Conservation (phyloP, 805 yeast genomes). For the Spathaspora sp. region DNA sequence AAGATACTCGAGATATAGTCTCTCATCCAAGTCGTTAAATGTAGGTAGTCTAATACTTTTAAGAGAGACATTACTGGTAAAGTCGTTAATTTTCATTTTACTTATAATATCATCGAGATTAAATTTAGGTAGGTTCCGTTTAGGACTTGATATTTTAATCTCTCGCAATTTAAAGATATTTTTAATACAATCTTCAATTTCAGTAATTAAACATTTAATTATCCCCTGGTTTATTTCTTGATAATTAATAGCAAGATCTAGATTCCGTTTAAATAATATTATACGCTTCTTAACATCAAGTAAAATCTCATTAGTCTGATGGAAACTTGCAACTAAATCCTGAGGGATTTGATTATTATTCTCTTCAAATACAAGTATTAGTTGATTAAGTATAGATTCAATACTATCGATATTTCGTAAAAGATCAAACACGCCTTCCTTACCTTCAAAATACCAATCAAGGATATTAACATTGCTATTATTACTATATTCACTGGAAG, state of each 20-base stretch:
- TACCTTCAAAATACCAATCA: conserved; percentile 25
- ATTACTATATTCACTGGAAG: not conserved
- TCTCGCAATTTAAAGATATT: conserved; percentile 14
- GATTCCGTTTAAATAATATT: conserved; percentile 17
- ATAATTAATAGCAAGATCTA: conserved; percentile 25
- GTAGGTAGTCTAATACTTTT: conserved; percentile 26
- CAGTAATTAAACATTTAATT: conserved; percentile 19
- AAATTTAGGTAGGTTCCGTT: conserved; percentile 12
- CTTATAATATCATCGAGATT: conserved; percentile 17
- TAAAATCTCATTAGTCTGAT: conserved; percentile 20
- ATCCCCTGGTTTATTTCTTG: conserved; percentile 24
- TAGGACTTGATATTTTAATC: conserved; percentile 15
- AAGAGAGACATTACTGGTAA: conserved; percentile 11
- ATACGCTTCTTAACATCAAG: conserved; percentile 21
- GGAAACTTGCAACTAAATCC: conserved; percentile 21
- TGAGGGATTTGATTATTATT: conserved; percentile 3
- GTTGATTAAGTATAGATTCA: conserved; percentile 21
- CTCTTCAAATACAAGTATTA: conserved; percentile 16
- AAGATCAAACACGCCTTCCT: conserved; percentile 15
- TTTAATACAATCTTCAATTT: conserved; percentile 22
- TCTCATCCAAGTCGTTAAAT: conserved; percentile 24
- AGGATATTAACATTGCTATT: conserved; percentile 7
- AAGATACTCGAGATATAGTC: conserved; percentile 39
- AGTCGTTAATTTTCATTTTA: conserved; percentile 20
- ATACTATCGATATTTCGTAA: conserved; percentile 17